These are phyloP conservation scores for Aristolochia californica DNA, from an alignment of 164 flowering plant species.

Conservation along the genomic window DNA sequence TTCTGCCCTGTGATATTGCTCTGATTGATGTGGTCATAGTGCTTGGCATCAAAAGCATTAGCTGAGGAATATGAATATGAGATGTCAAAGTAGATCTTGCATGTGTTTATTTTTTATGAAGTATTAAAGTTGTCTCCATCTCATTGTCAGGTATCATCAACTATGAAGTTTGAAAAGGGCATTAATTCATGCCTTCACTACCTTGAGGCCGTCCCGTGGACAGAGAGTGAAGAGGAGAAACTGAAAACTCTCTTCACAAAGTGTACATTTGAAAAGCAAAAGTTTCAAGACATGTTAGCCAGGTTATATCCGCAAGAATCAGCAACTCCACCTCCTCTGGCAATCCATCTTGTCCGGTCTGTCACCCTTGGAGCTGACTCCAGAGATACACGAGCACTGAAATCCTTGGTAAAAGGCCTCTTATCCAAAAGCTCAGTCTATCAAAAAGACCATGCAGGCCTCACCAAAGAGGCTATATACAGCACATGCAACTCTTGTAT, in stretches of 20 bases:
- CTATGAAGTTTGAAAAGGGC: constrained; percentile 61
- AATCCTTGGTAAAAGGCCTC: constrained; percentile 71
- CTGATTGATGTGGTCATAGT: too few species aligned
- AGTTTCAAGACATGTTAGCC: constrained; percentile 47
- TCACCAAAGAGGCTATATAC: constrained; percentile 58
- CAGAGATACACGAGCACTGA: constrained; percentile 61
- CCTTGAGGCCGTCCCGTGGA: constrained; percentile 93
- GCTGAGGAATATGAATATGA: too few species aligned
- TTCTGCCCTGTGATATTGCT: too few species aligned
- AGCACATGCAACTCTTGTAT: constrained; percentile 48
- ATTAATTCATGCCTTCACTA: constrained; percentile 63
- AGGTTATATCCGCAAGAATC: constrained; percentile 32
- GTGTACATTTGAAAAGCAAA: constrained; percentile 42
- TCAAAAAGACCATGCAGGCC: constrained; percentile 48
- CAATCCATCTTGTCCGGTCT: constrained; percentile 58
- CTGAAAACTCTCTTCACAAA: constrained; percentile 46
- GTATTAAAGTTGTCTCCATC: neutral
- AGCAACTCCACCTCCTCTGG: constrained; percentile 33
- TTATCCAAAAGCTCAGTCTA: constrained; percentile 69
- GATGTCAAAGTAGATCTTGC: too few species aligned
- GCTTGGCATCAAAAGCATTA: too few species aligned
- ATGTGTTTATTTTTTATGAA: too few species aligned
- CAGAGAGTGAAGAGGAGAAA: constrained; percentile 85
- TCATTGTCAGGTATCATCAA: constrained; percentile 47
- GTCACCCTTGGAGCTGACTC: constrained; percentile 42